phyloP scores from a whole-genome alignment of 2,329 filamentous ascomycete species.

The Didymella glomerata region DNA sequence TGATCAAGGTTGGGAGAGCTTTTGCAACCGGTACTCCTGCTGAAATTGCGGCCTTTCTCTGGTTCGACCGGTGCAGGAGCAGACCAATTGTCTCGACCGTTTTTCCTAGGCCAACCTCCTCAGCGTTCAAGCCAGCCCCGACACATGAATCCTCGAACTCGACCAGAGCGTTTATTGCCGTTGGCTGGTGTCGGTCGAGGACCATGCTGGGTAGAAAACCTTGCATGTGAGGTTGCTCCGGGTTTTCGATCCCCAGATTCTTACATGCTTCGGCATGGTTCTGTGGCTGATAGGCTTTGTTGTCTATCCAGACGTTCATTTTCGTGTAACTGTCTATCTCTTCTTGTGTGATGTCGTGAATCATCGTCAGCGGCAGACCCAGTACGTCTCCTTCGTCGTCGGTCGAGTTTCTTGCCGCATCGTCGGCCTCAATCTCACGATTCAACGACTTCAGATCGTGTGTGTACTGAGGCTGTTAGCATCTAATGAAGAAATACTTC shows the following conservation, averaged over 20 bases:
- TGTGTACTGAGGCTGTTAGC: too few relatives aligned
- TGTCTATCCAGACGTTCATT: not conserved
- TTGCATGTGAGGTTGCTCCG: not conserved
- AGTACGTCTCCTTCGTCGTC: too few relatives aligned
- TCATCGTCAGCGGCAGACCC: too few relatives aligned
- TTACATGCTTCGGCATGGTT: not conserved
- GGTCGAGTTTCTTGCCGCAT: too few relatives aligned
- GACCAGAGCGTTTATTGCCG: not conserved
- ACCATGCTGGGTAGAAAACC: not conserved
- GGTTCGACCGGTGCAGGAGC: not conserved
- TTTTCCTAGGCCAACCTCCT: not conserved
- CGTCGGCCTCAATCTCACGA: too few relatives aligned
- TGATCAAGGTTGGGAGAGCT: not conserved
- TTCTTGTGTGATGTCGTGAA: too few relatives aligned
- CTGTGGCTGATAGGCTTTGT: not conserved
- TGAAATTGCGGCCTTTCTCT: not conserved
- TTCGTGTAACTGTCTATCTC: too few relatives aligned
- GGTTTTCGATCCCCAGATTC: not conserved
- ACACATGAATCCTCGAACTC: not conserved
- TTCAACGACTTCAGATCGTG: too few relatives aligned
- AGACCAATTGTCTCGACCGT: not conserved
- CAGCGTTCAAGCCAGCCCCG: not conserved
- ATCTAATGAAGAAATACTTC: too few relatives aligned
- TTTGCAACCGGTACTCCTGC: not conserved
- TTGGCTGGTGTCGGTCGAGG: not conserved